Base-by-base conservation (phyloP, 75 land plant genomes). In the Cryptomeria japonica region DNA sequence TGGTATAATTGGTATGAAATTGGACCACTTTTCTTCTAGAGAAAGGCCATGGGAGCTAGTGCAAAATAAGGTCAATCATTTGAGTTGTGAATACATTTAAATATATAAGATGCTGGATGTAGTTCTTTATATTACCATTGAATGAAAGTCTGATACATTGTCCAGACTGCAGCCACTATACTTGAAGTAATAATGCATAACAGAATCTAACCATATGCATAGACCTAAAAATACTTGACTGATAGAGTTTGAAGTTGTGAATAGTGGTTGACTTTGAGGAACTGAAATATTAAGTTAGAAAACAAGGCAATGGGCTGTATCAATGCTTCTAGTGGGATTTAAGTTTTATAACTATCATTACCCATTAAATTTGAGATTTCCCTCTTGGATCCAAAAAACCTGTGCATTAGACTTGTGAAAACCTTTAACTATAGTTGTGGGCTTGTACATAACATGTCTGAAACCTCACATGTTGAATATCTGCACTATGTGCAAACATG, bases 1-100 rank as follows among this genome's bases (percentile, higher is more conserved):
- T 44, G 99, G 99, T 79, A 91, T 97, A 86, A 94, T 97, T 86
- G 99, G 99, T 97, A 87, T 87, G 82, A 34, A n/a, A 32, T n/a
- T 82, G 42, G 37, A 75, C 11, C 77, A 12, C 16, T 75, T 13
- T 75, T 75, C 77, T 32, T 12, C 77, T 34, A 75, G 34, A 75
- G n/a, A 14, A 75, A 32, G 77, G 77, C 16, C 15, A 75, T 75
- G 3, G 15, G 34, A 75, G 11, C 37, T 75, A 75, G 38, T 70
- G 32, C 32, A 2, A 18, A 70, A 70, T n/a, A 56, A 56, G 18
- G 61, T 3, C 56, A 44, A 58, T 64, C 8, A 5, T 64, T 64
- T 64, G 28, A 25, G 34, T 14, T 75, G 77, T 75, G 37, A 75
- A 32, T 75, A 28, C 31, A 34, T 0, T 16, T 75, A 14, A 32